phyloP scores from a whole-genome alignment of 2,329 filamentous ascomycete species.

The Penicillium sp. region DNA sequence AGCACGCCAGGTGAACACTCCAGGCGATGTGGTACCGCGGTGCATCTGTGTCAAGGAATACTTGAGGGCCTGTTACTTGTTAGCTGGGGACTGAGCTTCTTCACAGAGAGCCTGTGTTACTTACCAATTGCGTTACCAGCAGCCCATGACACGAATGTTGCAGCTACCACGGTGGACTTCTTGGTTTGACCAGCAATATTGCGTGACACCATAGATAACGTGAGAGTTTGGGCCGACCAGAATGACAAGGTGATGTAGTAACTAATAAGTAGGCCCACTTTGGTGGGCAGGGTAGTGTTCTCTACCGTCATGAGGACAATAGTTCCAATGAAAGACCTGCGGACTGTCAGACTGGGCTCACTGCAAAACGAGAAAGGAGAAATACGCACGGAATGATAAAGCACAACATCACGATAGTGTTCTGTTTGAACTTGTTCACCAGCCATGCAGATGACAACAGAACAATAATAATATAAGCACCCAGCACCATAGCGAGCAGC shows the following conservation, averaged over 20 bases:
- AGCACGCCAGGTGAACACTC: constrained; percentile 67
- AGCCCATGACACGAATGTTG: constrained; percentile 69
- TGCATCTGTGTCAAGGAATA: constrained; percentile 59
- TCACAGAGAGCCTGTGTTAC: constrained; percentile 5
- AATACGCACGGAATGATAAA: constrained; percentile 62
- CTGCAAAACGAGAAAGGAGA: background rate
- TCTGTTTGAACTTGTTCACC: constrained; percentile 67
- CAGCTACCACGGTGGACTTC: constrained; percentile 64
- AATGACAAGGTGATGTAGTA: constrained; percentile 78
- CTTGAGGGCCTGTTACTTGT: constrained; percentile 52
- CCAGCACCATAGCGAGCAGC: constrained; percentile 68
- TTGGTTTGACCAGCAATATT: constrained; percentile 74
- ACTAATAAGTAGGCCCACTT: constrained; percentile 65
- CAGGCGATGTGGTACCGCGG: constrained; percentile 69
- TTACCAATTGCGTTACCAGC: constrained; percentile 64
- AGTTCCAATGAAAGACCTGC: constrained; percentile 66
- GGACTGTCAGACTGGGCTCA: background rate
- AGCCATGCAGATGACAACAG: constrained; percentile 65
- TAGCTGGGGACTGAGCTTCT: background rate
- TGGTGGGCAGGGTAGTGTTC: constrained; percentile 51
- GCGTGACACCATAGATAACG: constrained; percentile 64
- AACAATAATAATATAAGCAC: constrained; percentile 69
- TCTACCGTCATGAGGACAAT: constrained; percentile 68
- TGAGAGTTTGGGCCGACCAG: constrained; percentile 69
- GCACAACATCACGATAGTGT: constrained; percentile 62